phyloP scores from a whole-genome alignment of 2,329 filamentous ascomycete genomes.

The Colletotrichum chlorophyti region DNA sequence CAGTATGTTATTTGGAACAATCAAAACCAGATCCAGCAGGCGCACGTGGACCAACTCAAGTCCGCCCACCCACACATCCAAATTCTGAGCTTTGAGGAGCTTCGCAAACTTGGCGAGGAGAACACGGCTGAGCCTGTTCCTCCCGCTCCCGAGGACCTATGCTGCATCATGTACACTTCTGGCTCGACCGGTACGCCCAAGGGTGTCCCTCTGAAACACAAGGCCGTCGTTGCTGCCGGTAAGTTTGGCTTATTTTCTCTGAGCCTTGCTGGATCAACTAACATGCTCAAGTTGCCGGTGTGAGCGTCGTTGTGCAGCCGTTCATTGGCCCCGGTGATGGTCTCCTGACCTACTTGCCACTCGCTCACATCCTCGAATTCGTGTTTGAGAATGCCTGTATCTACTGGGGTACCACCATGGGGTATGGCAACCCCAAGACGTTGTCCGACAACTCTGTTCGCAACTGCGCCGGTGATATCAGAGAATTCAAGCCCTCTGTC shows the following conservation, averaged over 20 bases:
- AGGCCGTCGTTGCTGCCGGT: constrained; percentile 77
- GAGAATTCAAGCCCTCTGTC: constrained; percentile 82
- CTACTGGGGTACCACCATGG: constrained; percentile 88
- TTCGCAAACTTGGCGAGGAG: constrained; percentile 61
- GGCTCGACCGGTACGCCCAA: constrained; percentile 85
- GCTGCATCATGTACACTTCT: constrained; percentile 77
- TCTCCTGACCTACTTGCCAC: constrained; percentile 82
- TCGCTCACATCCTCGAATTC: constrained; percentile 89
- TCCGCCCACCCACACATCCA: constrained; percentile 47
- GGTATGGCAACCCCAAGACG: constrained; percentile 87
- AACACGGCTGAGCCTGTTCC: constrained; percentile 73
- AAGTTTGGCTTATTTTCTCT: constrained; percentile 42
- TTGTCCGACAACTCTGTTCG: constrained; percentile 82
- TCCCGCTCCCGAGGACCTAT: constrained; percentile 75
- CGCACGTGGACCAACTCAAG: constrained; percentile 56
- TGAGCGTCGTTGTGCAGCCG: constrained; percentile 76
- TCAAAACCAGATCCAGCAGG: constrained; percentile 58
- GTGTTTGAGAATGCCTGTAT: constrained; percentile 86
- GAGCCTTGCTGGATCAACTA: background rate
- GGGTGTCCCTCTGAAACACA: constrained; percentile 79
- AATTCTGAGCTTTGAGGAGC: constrained; percentile 58
- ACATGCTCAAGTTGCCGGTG: constrained; percentile 69
- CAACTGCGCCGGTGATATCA: constrained; percentile 88
- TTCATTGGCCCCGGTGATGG: constrained; percentile 81
- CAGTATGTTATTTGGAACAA: constrained; percentile 61